Percentiles rank a stretch among this genome's conserved stretches.
Evolutionary conservation across 164 flowering plant genomes (phyloP).

Genomic region (Nymphaea colorata): DNA sequence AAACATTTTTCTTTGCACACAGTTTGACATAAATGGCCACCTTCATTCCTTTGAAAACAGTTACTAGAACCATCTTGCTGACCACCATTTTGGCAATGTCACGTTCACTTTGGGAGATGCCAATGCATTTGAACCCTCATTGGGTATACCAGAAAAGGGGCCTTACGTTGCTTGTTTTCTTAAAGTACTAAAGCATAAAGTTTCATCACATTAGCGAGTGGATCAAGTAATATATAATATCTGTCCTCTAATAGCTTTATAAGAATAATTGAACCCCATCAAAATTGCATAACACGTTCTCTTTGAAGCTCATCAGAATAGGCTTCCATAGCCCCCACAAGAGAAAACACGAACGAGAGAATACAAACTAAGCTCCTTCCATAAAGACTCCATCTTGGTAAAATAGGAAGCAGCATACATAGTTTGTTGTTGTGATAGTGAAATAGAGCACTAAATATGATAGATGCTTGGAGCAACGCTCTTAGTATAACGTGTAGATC

Average conservation of each 20-base stretch:
- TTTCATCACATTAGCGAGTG: background rate
- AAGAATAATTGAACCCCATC: background rate
- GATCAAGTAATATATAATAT: background rate
- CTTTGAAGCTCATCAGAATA: background rate
- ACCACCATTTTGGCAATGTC: no score
- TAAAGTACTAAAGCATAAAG: background rate
- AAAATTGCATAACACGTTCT: background rate
- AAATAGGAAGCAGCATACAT: background rate
- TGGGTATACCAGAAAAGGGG: background rate
- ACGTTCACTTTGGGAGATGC: no score
- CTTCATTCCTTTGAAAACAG: no score
- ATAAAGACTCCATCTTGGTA: background rate
- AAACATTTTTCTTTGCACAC: background rate
- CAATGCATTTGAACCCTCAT: no score
- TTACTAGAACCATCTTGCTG: no score
- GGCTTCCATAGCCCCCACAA: background rate
- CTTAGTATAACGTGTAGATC: background rate
- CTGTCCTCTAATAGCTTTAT: background rate
- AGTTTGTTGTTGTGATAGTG: background rate
- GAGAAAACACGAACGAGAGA: background rate
- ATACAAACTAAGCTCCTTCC: background rate
- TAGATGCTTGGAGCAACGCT: background rate
- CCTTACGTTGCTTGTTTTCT: background rate
- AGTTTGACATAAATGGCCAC: background rate
- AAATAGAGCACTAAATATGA: background rate